Conservation (phyloP, 768 basidiomycete genomes). For the Pleurotus ostreatus region DNA sequence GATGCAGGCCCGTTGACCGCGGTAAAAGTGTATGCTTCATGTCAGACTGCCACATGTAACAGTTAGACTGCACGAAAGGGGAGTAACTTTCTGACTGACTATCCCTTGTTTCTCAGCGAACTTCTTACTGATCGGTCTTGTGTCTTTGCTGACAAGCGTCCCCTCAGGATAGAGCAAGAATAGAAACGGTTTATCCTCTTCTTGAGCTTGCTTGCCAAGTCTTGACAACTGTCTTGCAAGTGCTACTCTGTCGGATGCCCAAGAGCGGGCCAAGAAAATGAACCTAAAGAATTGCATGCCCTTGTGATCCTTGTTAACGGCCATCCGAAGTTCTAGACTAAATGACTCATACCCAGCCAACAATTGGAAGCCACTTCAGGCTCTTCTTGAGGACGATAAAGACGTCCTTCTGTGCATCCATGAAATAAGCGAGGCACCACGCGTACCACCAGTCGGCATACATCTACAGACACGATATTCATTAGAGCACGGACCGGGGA, state of each 20-base stretch:
- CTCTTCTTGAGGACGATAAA: conserved; percentile 93
- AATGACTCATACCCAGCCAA: conserved; percentile 71
- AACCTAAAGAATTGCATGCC: conserved; percentile 94
- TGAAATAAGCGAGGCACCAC: conserved; percentile 79
- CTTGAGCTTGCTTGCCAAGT: conserved; percentile 66
- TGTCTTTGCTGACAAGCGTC: conserved; percentile 85
- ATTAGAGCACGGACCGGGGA: background rate
- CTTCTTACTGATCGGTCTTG: conserved; percentile 78
- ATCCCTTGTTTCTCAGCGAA: conserved; percentile 88
- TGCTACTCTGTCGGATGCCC: conserved; percentile 77
- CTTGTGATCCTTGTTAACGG: conserved; percentile 29
- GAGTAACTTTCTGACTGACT: conserved; percentile 46
- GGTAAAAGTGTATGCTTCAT: conserved; percentile 82
- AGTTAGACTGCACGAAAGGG: background rate
- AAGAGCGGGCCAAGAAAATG: conserved; percentile 88
- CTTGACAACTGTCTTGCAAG: conserved; percentile 63
- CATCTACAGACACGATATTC: conserved; percentile 34
- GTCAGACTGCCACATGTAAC: conserved; percentile 52
- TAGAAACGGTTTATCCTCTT: conserved; percentile 66
- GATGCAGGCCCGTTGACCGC: conserved; percentile 87
- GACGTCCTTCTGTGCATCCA: conserved; percentile 59
- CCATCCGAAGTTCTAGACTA: background rate
- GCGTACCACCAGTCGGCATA: conserved; percentile 88
- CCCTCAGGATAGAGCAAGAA: conserved; percentile 95
- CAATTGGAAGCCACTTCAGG: conserved; percentile 76